A percentile compares a stretch with the other conserved stretches of the same genome.
Conservation (phyloP, 805 yeast genomes). For the Candida ficus region DNA sequence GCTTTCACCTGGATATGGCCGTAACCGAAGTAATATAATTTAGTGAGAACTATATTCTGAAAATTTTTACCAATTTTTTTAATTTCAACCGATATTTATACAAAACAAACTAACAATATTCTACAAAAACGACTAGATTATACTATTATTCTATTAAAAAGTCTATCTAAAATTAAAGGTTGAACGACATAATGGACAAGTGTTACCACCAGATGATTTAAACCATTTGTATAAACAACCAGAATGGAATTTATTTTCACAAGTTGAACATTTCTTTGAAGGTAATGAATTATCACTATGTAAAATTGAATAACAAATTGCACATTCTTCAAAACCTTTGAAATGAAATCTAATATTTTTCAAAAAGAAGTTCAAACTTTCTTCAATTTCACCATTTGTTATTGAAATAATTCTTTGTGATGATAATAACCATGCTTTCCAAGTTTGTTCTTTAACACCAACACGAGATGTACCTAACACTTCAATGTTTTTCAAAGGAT, state of each 20-base stretch:
- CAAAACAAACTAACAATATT: too few species aligned
- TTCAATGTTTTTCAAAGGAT: conserved; percentile 70
- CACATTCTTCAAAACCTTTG: conserved; percentile 94
- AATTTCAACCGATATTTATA: neutral
- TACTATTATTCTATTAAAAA: too few species aligned
- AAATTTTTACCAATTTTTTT: too few species aligned
- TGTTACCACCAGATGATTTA: conserved; percentile 84
- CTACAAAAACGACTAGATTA: too few species aligned
- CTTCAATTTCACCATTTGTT: conserved; percentile 59
- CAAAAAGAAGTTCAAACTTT: conserved; percentile 35
- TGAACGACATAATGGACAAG: conserved; percentile 92
- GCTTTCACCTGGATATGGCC: too few species aligned
- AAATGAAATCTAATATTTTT: conserved; percentile 80
- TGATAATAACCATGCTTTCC: conserved; percentile 94
- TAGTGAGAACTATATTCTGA: too few species aligned
- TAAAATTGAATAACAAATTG: conserved; percentile 89
- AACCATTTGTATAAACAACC: conserved; percentile 98
- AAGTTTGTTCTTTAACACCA: conserved; percentile 87
- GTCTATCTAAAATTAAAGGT: conserved; percentile 42
- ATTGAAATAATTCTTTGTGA: conserved; percentile 78
- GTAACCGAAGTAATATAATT: too few species aligned
- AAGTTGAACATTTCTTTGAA: conserved; percentile 79
- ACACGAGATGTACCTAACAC: conserved; percentile 76
- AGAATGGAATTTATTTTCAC: conserved; percentile 91
- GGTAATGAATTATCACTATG: conserved; percentile 88